Conservation (phyloP, 23 red algal species). For the Gracilaria gracilis region DNA sequence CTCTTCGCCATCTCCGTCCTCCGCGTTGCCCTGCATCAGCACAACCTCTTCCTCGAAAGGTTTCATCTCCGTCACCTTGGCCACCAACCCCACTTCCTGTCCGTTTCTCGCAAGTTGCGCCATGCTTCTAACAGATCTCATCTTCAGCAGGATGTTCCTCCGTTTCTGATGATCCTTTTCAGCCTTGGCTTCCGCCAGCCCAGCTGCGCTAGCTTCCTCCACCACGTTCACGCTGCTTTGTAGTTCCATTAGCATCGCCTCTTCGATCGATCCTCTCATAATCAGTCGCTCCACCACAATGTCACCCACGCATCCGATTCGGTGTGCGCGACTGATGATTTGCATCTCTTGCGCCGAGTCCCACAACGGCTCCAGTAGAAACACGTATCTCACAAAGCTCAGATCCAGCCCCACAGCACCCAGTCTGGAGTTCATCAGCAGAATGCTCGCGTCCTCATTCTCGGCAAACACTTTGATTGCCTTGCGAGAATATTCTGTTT, state of each 20-base stretch:
- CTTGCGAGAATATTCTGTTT: conserved; percentile 39
- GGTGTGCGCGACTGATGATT: conserved; percentile 92
- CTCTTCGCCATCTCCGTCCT: background rate
- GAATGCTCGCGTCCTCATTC: conserved; percentile 38
- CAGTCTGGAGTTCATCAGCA: conserved; percentile 62
- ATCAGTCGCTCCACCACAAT: conserved; percentile 88
- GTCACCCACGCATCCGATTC: conserved; percentile 82
- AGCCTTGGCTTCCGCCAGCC: conserved; percentile 4
- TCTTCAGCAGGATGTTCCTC: conserved; percentile 16
- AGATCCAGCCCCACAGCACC: conserved; percentile 85
- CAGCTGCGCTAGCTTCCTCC: background rate
- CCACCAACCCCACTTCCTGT: conserved; percentile 2
- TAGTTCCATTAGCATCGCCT: conserved; percentile 58
- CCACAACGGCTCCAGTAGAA: conserved; percentile 95
- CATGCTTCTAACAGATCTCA: conserved; percentile 27
- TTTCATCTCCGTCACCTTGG: conserved; percentile 1
- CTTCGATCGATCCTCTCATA: conserved; percentile 85
- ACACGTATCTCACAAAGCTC: conserved; percentile 86
- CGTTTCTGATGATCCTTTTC: conserved; percentile 29
- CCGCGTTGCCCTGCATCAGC: background rate
- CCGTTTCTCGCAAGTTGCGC: conserved; percentile 1
- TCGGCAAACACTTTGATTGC: conserved; percentile 35
- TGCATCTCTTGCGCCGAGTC: conserved; percentile 84
- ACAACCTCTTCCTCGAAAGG: background rate
- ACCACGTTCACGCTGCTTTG: conserved; percentile 21